Conservation (phyloP, 202 grass and related monocot genomes). For the Elaeis oleifera region DNA sequence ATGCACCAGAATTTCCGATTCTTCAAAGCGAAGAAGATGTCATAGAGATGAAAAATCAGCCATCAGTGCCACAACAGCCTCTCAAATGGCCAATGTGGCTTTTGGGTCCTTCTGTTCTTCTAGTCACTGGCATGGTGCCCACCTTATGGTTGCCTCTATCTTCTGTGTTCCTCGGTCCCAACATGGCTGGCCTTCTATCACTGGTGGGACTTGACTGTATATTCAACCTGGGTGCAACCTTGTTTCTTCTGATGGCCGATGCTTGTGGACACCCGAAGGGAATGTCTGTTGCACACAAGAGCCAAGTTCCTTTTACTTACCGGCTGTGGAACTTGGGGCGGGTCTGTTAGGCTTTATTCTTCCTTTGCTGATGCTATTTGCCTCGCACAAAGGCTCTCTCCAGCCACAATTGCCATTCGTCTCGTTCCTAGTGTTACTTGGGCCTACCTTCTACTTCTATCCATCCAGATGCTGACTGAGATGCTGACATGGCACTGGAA, state of each 20-base stretch:
- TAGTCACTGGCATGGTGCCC: constrained; percentile 71
- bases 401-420: constrained; percentile 57
- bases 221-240: constrained; percentile 86
- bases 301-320: constrained; percentile 45
- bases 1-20: constrained; percentile 50
- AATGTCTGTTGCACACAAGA: constrained; percentile 33
- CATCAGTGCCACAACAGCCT: constrained; percentile 5
- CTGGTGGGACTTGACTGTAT: constrained; percentile 76
- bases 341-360: constrained; percentile 43
- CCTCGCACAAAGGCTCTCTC: constrained; percentile 36
- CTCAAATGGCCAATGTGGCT: constrained; percentile 90
- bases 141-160: constrained; percentile 79
- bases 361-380: constrained; percentile 52
- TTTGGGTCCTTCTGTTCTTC: constrained; percentile 64
- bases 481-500: constrained; percentile 92
- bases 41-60: constrained; percentile 40
- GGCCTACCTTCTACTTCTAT: constrained; percentile 70
- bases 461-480: constrained; percentile 73
- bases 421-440: constrained; percentile 60
- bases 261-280: constrained; percentile 47
- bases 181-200: constrained; percentile 68
- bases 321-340: constrained; percentile 62
- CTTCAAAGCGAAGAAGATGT: constrained; percentile 44
- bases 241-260: constrained; percentile 93
- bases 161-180: constrained; percentile 65